Base-by-base conservation (phyloP, 306 rosid species). In the Medicago ruthenica region DNA sequence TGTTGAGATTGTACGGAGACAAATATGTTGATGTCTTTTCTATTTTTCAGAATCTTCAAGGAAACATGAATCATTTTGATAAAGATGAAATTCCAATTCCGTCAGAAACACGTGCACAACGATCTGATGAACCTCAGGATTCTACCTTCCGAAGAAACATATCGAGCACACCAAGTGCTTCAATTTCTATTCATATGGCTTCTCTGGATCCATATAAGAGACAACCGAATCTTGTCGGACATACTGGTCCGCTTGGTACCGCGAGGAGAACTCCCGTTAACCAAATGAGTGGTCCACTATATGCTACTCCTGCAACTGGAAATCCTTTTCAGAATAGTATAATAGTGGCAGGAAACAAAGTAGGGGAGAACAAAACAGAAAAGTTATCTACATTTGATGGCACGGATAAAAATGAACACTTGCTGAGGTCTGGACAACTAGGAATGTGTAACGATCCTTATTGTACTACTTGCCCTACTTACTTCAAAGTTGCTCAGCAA, bases 361-460 rank as follows among this genome's bases (percentile, higher is more conserved):
- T 21, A 57, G 63, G 36, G 22, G 63, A 57, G 36, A 21, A 57
- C 63, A 57, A 57, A 4, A 21, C 36, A 57, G 60, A 54, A 2
- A 54, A 54, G 60, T 54, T 24, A 24, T 27, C 31, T 27, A 27
- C 31, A 27, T 27, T 54, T 18, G 63, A 58, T 21, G 63, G 22
- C 27, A 18, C 24, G 1, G 31, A 18, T 54, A 58, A 22, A 22
- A 58, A 58, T 58, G 63, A 58, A 61, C 96, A 87, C 62, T 86
- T 93, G 59, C 60, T 88, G 76, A 87, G 84, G 84, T 93, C 98
- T 57, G 96, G 97, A 55, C 92, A 76, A 76, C 71, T 93, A 77
- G 98, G 98, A 64, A 81, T 86, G 96, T 93, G 97, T 80, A 79
- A 84, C 79, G 97, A 93, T 85, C 97, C 97, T 77, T 91, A 86